Evolutionary conservation across 352 stramenopile species (phyloP), one percentile per base, ranked within the genome.

Genomic region (Pythium phragmitis): DNA sequence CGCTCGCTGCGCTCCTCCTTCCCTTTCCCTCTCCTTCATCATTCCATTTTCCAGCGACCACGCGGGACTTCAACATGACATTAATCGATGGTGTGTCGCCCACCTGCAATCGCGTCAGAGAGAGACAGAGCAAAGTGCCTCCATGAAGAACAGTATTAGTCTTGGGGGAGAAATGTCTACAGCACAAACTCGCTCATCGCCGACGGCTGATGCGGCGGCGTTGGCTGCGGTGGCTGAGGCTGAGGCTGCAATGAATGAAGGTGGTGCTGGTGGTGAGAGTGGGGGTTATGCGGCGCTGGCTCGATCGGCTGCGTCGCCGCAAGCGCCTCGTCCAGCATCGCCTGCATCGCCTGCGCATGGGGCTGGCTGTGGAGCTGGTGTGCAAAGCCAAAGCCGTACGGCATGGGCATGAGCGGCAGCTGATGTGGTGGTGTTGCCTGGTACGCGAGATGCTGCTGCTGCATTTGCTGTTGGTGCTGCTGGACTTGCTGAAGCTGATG

Each of bases 161-260:
- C 11, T 39, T 14, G 7, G 7, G 7, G 7, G 34, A 6, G 34
- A 13, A 2, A 11, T 39, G 34, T 39, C 46, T 47, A 63, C 4
- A 69, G 55, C 47, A 69, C 62, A n/a, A 69, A 69, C 46, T 69
- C 62, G 39, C 45, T 69, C 26, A 69, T 63, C 26, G 54, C 46
- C 30, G 54, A 45, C 21, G 54, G 62, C 30, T 55, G 62, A 14
- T 55, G 60, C 36, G 53, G 23, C 34, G 60, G 50, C 26, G 30
- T 17, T 9, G 49, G 19, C n/a, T 36, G 33, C 41, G 23, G 37
- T n/a, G 36, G 21, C 34, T 26, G 50, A 19, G 49, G 33, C 41
- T 46, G 37, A 26, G 36, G 37, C 21, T 26, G 45, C 45, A 39
- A 39, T 39, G 11, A 0, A 39, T 39, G 34, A 7, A 21, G 45